These are phyloP conservation scores for Stemphylium vesicarium DNA, from an alignment of 2,329 filamentous ascomycete genomes.

Conservation along the genomic window DNA sequence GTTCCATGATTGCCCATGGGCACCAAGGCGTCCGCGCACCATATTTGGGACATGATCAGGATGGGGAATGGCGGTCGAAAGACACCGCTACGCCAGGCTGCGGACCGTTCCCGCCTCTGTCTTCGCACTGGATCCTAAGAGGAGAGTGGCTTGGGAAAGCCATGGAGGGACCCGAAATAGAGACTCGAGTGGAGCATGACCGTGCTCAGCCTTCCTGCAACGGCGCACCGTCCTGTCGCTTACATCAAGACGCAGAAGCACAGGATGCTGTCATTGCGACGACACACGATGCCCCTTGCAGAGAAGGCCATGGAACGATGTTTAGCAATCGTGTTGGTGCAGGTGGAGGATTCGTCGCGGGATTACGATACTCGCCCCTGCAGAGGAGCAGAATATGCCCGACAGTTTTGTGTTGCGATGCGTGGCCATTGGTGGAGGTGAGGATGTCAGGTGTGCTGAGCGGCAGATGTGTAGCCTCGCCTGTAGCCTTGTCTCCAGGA, in stretches of 20 bases:
- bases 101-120: conserved; percentile 49
- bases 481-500: conserved; percentile 17
- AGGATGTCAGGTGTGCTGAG: conserved; percentile 23
- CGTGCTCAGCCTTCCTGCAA: conserved; percentile 43
- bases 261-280: conserved; percentile 26
- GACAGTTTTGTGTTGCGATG: conserved; percentile 12
- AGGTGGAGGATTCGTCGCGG: conserved; percentile 6
- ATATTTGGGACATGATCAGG: conserved; percentile 37
- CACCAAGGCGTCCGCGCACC: conserved; percentile 37
- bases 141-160: conserved; percentile 38
- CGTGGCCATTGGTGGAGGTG: conserved; percentile 24
- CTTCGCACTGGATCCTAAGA: conserved; percentile 40
- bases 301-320: conserved; percentile 6
- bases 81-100: conserved; percentile 39
- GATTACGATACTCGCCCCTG: conserved; percentile 23
- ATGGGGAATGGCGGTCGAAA: conserved; percentile 22
- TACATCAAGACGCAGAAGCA: conserved; percentile 31
- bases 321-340: conserved; percentile 8
- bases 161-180: conserved; percentile 38
- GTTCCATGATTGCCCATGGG: conserved; percentile 41
- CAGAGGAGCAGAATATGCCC: conserved; percentile 14
- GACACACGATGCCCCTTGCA: conserved; percentile 9
- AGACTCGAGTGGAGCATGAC: conserved; percentile 27
- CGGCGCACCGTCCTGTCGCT: conserved; percentile 35
- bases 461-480: conserved; percentile 29